These are phyloP conservation scores for Teratosphaeria viscida DNA, from an alignment of 2,329 filamentous ascomycete genomes.

Conservation along the genomic window DNA sequence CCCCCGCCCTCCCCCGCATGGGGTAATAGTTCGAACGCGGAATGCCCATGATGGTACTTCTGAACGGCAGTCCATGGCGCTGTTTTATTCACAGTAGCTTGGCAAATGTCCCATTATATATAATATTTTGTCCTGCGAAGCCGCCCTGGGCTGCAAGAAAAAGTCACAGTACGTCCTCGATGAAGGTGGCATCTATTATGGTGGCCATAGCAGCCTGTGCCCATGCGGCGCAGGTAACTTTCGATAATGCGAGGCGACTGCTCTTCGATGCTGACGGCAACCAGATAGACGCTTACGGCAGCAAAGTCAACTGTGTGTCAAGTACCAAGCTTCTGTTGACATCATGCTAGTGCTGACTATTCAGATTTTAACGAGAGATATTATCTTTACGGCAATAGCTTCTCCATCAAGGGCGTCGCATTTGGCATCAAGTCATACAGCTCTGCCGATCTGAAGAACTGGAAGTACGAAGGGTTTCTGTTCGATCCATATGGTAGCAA, in stretches of 20 bases:
- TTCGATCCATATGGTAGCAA: conserved; percentile 8
- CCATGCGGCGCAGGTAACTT: conserved; percentile 9
- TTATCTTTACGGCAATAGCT: conserved; percentile 19
- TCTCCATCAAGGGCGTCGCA: conserved; percentile 11
- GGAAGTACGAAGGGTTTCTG: conserved; percentile 16
- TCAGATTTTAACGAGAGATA: conserved; percentile 13
- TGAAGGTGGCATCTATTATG: neutral
- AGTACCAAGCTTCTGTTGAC: neutral
- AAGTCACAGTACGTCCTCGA: neutral
- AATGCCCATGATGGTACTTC: neutral
- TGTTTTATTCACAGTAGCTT: neutral
- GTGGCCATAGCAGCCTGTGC: neutral
- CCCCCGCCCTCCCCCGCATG: neutral
- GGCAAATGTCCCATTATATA: neutral
- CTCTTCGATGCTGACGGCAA: conserved; percentile 17
- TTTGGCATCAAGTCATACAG: conserved; percentile 19
- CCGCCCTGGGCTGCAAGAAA: neutral
- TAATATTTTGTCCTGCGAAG: neutral
- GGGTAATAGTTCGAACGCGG: neutral
- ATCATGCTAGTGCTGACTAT: neutral
- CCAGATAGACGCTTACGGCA: conserved; percentile 9
- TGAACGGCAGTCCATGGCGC: neutral
- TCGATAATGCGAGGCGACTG: conserved; percentile 12
- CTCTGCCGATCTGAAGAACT: conserved; percentile 11
- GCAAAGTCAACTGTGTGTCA: neutral